phyloP scores from a whole-genome alignment of 2,329 filamentous ascomycete genomes.

The Fusarium fracticaudum region DNA sequence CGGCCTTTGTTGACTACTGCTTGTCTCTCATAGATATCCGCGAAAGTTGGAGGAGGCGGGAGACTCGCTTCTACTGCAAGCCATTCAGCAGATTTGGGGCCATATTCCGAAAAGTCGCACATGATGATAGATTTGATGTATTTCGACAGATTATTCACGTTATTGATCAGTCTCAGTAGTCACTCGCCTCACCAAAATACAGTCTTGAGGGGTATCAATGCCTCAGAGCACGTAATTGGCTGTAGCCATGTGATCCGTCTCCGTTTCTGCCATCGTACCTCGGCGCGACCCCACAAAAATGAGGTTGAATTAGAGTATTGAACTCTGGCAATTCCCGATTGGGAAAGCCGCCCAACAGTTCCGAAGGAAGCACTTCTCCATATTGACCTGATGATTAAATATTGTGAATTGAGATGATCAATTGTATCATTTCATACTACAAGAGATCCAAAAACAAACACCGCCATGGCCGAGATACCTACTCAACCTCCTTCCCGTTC shows the following conservation, averaged over 20 bases:
- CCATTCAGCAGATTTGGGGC: slow-evolving; percentile 56
- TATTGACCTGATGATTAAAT: not conserved
- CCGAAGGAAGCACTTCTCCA: not conserved
- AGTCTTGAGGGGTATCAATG: not conserved
- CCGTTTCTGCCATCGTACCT: not conserved
- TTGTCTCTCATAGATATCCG: slow-evolving; percentile 18
- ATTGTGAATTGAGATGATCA: not conserved
- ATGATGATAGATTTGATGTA: not conserved
- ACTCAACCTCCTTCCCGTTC: slow-evolving; percentile 22
- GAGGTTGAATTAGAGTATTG: not conserved
- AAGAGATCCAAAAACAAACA: not conserved
- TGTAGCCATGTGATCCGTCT: not conserved
- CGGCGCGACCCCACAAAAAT: not conserved
- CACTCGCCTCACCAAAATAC: not conserved
- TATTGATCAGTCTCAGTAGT: not conserved
- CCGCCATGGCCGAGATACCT: slow-evolving; percentile 13
- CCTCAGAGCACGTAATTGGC: not conserved
- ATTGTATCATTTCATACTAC: not conserved
- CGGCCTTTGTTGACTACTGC: slow-evolving; percentile 6
- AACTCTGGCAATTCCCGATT: not conserved
- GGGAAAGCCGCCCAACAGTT: not conserved
- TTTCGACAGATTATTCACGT: not conserved
- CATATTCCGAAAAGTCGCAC: slow-evolving; percentile 50
- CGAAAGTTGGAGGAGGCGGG: not conserved
- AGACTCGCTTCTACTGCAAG: slow-evolving; percentile 46